Conservation (phyloP, 1,139 yeast species). For the Geotrichum cucujoidarum region DNA sequence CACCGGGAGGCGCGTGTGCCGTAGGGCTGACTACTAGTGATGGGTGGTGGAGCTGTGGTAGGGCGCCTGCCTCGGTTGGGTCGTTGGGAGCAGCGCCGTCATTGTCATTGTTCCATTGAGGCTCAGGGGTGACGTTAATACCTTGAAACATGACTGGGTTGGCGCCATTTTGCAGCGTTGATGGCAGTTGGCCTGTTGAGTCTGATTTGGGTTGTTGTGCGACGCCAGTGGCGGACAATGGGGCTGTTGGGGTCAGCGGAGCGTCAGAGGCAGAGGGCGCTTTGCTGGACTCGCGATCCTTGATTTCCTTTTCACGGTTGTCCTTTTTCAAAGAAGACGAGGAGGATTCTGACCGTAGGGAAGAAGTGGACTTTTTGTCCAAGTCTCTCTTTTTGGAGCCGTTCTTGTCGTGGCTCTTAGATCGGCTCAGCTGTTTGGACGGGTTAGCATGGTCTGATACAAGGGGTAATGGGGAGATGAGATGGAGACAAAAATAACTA, state of each 20-base stretch:
- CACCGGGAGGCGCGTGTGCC: conserved; percentile 35
- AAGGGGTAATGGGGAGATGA: not conserved
- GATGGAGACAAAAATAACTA: not conserved
- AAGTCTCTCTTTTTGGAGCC: conserved; percentile 18
- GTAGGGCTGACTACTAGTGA: conserved; percentile 19
- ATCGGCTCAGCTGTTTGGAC: conserved; percentile 27
- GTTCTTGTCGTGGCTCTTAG: conserved; percentile 31
- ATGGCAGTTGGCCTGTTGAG: not conserved
- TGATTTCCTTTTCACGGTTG: conserved; percentile 17
- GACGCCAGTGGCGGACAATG: not conserved
- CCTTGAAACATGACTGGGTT: not conserved
- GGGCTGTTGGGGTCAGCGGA: not conserved
- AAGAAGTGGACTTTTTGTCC: conserved; percentile 15
- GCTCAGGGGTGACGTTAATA: not conserved
- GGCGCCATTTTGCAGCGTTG: too few relatives aligned
- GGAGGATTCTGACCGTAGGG: conserved; percentile 18
- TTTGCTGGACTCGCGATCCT: conserved; percentile 12
- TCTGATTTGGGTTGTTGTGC: not conserved
- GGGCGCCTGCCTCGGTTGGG: not conserved
- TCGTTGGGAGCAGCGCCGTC: not conserved
- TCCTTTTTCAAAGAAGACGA: conserved; percentile 18
- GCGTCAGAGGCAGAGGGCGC: conserved; percentile 1
- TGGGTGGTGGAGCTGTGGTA: conserved; percentile 9
- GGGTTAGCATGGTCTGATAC: not conserved
- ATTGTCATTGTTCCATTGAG: not conserved